A percentile compares a stretch with the other conserved stretches of the same genome.
These are phyloP conservation scores for Plasmopara viticola DNA, from an alignment of 352 stramenopile species.

Conservation along the genomic window DNA sequence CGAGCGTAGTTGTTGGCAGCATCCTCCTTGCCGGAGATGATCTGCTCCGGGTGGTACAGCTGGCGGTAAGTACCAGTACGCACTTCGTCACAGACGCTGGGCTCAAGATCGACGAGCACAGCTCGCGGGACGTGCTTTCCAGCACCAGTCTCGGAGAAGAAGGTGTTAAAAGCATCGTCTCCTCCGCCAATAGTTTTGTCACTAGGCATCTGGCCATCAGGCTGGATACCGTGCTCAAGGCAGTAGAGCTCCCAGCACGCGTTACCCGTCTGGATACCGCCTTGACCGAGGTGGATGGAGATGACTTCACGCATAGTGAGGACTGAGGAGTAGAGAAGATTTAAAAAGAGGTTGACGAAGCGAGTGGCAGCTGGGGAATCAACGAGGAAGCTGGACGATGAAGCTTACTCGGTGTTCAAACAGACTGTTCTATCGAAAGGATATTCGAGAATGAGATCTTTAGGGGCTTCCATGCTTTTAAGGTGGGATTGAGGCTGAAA, in stretches of 20 bases:
- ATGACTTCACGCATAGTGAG: conserved; percentile 16
- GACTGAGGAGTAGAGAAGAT: neutral
- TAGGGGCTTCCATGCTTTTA: neutral
- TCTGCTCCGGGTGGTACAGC: conserved; percentile 98
- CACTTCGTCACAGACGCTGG: conserved; percentile 96
- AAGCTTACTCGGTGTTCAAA: conserved; percentile 3
- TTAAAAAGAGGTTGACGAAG: neutral
- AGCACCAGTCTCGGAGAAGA: conserved; percentile 89
- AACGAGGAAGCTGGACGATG: conserved; percentile 6
- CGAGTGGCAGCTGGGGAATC: neutral
- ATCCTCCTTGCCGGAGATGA: conserved; percentile 98
- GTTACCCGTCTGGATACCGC: conserved; percentile 80
- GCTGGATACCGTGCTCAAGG: conserved; percentile 90
- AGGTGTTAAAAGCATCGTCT: conserved; percentile 98
- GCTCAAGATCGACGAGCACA: conserved; percentile 97
- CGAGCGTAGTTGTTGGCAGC: conserved; percentile 90
- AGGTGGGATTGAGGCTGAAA: neutral
- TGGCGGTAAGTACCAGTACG: conserved; percentile 94
- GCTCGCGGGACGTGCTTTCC: conserved; percentile 97
- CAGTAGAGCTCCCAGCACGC: conserved; percentile 93
- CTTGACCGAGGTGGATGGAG: conserved; percentile 95
- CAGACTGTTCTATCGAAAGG: conserved; percentile 1
- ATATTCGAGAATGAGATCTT: conserved; percentile 6
- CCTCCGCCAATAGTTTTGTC: conserved; percentile 16
- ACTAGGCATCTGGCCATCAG: conserved; percentile 60